Evolutionary conservation across 2,329 filamentous ascomycete genomes (phyloP).

Genomic region (Colletotrichum coccodes): DNA sequence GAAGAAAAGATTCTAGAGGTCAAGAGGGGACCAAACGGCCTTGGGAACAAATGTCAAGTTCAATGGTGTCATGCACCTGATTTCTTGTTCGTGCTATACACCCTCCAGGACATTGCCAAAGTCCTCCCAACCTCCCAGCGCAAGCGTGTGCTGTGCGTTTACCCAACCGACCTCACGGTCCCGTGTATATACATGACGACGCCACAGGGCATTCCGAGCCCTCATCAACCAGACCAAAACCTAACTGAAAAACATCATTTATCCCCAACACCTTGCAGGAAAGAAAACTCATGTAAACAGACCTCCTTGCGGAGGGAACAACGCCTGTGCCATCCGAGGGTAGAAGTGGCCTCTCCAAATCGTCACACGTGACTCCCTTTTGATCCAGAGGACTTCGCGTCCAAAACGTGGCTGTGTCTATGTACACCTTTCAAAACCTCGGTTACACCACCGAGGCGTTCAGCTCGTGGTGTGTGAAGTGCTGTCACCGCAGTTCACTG

Average conservation of each 20-base stretch:
- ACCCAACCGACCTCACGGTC: neutral
- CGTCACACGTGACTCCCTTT: slow-evolving; percentile 4
- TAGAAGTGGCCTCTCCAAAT: slow-evolving; percentile 7
- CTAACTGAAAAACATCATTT: neutral
- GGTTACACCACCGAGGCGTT: slow-evolving; percentile 19
- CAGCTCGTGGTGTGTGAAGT: slow-evolving; percentile 22
- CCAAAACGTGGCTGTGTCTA: slow-evolving; percentile 27
- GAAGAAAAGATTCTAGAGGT: too few relatives aligned
- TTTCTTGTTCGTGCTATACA: neutral
- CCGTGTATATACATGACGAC: slow-evolving; percentile 24
- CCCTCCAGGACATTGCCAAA: neutral
- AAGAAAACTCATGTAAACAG: neutral
- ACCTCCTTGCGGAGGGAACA: slow-evolving; percentile 20
- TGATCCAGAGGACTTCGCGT: slow-evolving; percentile 10
- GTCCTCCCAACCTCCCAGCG: neutral
- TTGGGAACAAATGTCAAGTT: too few relatives aligned
- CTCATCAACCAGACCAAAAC: neutral
- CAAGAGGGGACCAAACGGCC: too few relatives aligned
- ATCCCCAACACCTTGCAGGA: slow-evolving; percentile 30
- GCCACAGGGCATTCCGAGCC: slow-evolving; percentile 7
- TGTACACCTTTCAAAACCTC: slow-evolving; percentile 22
- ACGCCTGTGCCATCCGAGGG: slow-evolving; percentile 16
- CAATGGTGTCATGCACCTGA: neutral
- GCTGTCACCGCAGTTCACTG: slow-evolving; percentile 30
- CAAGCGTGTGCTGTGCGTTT: neutral